Evolutionary conservation across 2,329 filamentous ascomycete genomes (phyloP).

Genomic region (Cladosporium sp.): DNA sequence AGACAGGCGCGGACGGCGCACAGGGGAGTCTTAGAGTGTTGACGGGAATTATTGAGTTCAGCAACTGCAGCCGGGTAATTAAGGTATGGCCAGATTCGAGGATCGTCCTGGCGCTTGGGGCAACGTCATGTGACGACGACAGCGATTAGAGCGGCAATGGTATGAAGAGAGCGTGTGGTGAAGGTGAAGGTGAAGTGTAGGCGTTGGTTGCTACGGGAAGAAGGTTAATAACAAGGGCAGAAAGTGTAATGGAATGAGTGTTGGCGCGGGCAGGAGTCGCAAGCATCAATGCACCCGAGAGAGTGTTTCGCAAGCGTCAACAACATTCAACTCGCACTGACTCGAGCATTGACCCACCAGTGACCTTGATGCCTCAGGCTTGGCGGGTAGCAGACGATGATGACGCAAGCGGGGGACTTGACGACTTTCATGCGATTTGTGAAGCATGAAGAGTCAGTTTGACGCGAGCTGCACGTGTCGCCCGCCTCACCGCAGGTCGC

Average conservation of each 20-base stretch:
- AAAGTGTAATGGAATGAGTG: not conserved
- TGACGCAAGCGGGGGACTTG: conserved; percentile 3
- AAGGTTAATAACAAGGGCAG: not conserved
- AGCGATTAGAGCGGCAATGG: not conserved
- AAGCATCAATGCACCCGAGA: not conserved
- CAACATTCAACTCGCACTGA: not conserved
- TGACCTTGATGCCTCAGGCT: not conserved
- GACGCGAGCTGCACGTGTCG: not conserved
- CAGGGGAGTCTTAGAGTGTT: conserved; percentile 10
- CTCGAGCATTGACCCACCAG: not conserved
- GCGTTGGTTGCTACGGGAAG: not conserved
- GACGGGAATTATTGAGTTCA: conserved; percentile 13
- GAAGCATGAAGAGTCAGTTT: conserved; percentile 7
- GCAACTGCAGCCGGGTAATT: conserved; percentile 13
- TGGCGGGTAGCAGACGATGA: not conserved
- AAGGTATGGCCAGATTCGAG: conserved; percentile 9
- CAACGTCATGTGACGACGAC: not conserved
- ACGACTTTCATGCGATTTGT: not conserved
- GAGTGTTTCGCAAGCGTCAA: not conserved
- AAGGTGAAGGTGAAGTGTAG: not conserved
- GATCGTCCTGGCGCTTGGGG: not conserved
- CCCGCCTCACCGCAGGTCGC: conserved; percentile 1
- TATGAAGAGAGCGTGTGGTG: conserved; percentile 2
- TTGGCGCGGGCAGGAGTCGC: not conserved
- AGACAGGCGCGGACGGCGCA: not conserved